These are phyloP conservation scores for Candida ulmi DNA, from an alignment of 805 yeast genomes.

Conservation along the genomic window DNA sequence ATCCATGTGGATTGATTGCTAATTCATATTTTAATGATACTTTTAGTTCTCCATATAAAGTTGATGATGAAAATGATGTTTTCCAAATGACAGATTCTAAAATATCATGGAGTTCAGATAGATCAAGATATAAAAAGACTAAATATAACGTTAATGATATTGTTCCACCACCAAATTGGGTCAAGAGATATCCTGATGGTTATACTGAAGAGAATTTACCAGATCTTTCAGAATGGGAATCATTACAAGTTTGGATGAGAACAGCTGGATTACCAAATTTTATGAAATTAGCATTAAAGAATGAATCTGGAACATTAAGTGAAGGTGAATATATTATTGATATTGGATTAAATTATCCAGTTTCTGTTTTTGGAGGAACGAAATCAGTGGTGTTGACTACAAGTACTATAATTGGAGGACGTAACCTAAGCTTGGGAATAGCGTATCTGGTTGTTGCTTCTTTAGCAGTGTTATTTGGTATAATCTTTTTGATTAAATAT, in stretches of 20 bases:
- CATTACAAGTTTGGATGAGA: constrained; percentile 96
- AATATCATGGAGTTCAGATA: constrained; percentile 85
- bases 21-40: constrained; percentile 91
- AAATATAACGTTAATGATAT: constrained; percentile 60
- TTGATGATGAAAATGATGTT: constrained; percentile 4
- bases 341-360: constrained; percentile 78
- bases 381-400: constrained; percentile 80
- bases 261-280: constrained; percentile 92
- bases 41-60: constrained; percentile 43
- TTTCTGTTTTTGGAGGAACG: constrained; percentile 78
- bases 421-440: constrained; percentile 78
- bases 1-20: constrained; percentile 95
- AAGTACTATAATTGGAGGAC: constrained; percentile 79
- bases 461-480: constrained; percentile 61
- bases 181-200: constrained; percentile 71
- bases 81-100: constrained; percentile 36
- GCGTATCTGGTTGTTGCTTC: constrained; percentile 84
- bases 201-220: constrained; percentile 81
- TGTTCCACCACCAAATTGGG: constrained; percentile 96
- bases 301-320: constrained; percentile 47
- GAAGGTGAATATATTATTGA: constrained; percentile 68
- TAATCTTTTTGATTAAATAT: constrained; percentile 74
- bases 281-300: constrained; percentile 69
- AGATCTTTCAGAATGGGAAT: constrained; percentile 69
- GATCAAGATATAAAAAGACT: constrained; percentile 66